Base-by-base conservation (phyloP, 768 basidiomycete genomes). In the Russula foetens region DNA sequence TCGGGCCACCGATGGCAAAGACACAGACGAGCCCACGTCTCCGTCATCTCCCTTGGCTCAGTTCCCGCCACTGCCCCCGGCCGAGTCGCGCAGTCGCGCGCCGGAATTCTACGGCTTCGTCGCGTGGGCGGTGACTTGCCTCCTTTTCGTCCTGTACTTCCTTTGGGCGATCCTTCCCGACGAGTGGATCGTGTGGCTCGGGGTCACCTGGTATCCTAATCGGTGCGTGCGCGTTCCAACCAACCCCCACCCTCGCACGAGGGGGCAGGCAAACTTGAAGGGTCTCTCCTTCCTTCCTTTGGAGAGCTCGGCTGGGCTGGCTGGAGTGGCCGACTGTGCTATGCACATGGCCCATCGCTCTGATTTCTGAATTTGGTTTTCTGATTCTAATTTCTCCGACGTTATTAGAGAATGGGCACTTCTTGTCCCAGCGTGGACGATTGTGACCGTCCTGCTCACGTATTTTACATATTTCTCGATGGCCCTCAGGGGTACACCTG, bases 91-190 rank as follows among this genome's bases (percentile, higher is more conserved):
- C 62, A 86, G 84, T 70, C 83, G 88, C 9, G 87, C 88, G 14
- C 80, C 88, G 45, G 92, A 94, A 73, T 87, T 92, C 68, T 92
- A 92, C 66, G 92, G 92, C n/a, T 94, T 93, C 69, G 89, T 88
- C 5, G 89, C 88, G 17, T 90, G 85, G 86, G 84, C 85, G 9
- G 84, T 84, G 0, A 92, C 92, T 0, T 84, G 81, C 53, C 72
- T 92, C 28, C 72, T 83, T 2, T 93, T 88, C 68, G 71, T 81
- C 55, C 67, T 88, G 26, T 92, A 88, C 69, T 67, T 92, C 35
- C 73, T 92, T 7, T 94, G 92, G 92, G 89, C 86, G 1, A 70
- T 92, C 39, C 75, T 90, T 15, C 91, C 92, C 6, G 88, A 91
- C 69, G 75, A 78, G 33, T 84, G 76, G 70, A 84, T 94, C 56